Conservation (phyloP, 208 protist genomes). For the Tetramitus jugosus region DNA sequence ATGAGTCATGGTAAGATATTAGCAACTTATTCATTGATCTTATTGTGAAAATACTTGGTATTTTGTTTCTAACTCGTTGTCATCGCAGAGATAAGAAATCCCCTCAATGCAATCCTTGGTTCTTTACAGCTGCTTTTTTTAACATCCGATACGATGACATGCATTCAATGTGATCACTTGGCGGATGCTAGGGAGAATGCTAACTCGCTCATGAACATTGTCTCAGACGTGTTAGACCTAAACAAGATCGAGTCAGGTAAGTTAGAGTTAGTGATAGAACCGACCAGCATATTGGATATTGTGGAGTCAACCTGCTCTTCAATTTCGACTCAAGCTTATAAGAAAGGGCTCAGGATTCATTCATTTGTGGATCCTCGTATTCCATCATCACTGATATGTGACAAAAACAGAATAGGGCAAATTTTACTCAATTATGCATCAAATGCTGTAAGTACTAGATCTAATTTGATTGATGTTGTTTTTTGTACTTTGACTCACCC, state of each 20-base stretch:
- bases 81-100: not conserved
- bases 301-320: not conserved
- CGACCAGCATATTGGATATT: not conserved
- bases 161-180: not conserved
- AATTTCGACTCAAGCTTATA: not conserved
- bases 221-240: not conserved
- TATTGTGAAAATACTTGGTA: too few relatives aligned
- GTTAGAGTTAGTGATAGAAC: not conserved
- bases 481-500: too few relatives aligned
- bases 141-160: not conserved
- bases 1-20: too few relatives aligned
- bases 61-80: too few relatives aligned
- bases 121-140: not conserved
- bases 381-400: not conserved
- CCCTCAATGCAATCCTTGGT: not conserved
- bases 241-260: not conserved
- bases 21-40: too few relatives aligned
- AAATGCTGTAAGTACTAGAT: too few relatives aligned
- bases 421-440: not conserved
- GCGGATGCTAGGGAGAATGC: not conserved
- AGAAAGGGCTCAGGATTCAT: not conserved
- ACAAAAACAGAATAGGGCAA: not conserved
- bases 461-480: too few relatives aligned
- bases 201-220: not conserved
- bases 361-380: not conserved